Evolutionary conservation across 306 rosid genomes (phyloP).

Genomic region (Comarum palustre): DNA sequence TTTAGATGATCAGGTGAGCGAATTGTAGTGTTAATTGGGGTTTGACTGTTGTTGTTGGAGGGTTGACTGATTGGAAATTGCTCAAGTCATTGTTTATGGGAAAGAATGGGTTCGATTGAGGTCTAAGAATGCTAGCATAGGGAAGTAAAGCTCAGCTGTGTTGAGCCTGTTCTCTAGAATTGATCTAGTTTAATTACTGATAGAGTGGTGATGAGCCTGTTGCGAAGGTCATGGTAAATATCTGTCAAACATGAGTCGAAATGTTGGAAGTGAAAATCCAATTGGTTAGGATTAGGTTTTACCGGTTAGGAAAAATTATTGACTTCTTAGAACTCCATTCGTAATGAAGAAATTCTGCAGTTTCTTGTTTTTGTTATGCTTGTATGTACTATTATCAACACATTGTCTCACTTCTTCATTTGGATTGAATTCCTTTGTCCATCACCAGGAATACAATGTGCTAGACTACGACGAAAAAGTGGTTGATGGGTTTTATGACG

Average conservation of each 20-base stretch:
- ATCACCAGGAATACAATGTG: conserved; percentile 73
- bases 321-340: neutral
- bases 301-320: neutral
- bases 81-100: neutral
- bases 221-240: neutral
- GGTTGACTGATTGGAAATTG: conserved; percentile 12
- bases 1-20: conserved; percentile 11
- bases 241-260: too few species aligned
- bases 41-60: conserved; percentile 10
- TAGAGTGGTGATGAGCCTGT: neutral
- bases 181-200: neutral
- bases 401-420: neutral
- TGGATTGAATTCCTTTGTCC: conserved; percentile 24
- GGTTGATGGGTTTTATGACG: conserved; percentile 90
- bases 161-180: neutral
- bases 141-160: neutral
- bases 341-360: neutral
- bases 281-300: neutral
- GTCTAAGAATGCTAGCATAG: neutral
- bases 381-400: neutral
- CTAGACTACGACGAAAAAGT: conserved; percentile 91
- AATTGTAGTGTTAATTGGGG: neutral
- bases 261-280: neutral
- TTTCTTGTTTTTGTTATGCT: conserved; percentile 13
- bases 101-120: neutral